Conservation (phyloP, 2,329 filamentous ascomycete genomes). For the Scytalidium lignicola region DNA sequence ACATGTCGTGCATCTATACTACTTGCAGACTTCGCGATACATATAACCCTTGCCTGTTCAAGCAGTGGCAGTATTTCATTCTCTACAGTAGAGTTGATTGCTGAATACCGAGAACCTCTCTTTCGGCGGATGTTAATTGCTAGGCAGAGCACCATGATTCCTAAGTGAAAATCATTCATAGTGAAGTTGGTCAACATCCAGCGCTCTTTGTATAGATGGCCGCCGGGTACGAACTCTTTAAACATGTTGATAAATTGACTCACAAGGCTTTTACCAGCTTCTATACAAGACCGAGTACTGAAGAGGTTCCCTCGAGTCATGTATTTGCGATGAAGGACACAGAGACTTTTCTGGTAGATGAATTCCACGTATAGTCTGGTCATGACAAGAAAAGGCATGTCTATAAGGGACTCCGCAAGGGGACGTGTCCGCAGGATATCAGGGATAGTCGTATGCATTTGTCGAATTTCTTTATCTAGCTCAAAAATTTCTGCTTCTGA, state of each 20-base stretch:
- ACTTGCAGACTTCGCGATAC: conserved; percentile 8
- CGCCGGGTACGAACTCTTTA: conserved; percentile 20
- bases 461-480: conserved; percentile 18
- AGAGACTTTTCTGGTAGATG: conserved; percentile 23
- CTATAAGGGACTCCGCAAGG: conserved; percentile 15
- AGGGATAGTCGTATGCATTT: conserved; percentile 16
- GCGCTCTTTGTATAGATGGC: conserved; percentile 16
- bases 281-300: conserved; percentile 15
- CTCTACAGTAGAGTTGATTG: conserved; percentile 1
- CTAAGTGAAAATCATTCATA: conserved; percentile 24
- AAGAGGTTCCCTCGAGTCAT: conserved; percentile 14
- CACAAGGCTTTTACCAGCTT: conserved; percentile 17
- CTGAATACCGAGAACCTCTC: not conserved
- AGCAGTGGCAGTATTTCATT: conserved; percentile 4
- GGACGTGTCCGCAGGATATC: conserved; percentile 12
- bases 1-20: conserved; percentile 12
- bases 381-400: conserved; percentile 20
- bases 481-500: conserved; percentile 13
- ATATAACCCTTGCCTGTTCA: conserved; percentile 5
- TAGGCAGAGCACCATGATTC: conserved; percentile 21
- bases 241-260: conserved; percentile 20
- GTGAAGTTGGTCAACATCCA: conserved; percentile 24
- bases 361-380: conserved; percentile 18
- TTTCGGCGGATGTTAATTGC: conserved; percentile 14
- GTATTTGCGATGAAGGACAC: conserved; percentile 25